Base-by-base conservation (phyloP, 2,329 filamentous ascomycete species). In the Scedosporium minutisporum region DNA sequence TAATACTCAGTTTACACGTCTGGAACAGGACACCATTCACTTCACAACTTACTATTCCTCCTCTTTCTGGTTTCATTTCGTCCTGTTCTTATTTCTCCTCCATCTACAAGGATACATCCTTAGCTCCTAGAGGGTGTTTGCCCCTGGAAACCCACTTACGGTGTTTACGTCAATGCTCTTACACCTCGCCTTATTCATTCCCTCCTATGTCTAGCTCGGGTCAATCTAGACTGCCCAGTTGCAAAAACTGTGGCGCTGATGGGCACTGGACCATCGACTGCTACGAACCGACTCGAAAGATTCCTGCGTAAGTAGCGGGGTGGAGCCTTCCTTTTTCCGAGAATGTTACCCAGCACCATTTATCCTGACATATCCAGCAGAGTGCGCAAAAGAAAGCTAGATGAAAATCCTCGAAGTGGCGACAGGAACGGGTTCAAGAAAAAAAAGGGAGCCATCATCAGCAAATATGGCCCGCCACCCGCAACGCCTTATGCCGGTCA, bases 181-280 rank as follows among this genome's bases (percentile, higher is more conserved):
- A n/a, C 44, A 18, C 21, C 44, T 59, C 23, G 27, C 21, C 12
- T 23, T 25, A 57, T 57, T 51, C 44, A 38, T 59, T 29, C 27
- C 2, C 51, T 29, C 33, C 33, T 18, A 58, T 62, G 53, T 57
- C 60, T 10, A 44, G 14, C 44, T 21, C 33, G 46, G 44, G 9
- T 44, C 46, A 25, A 12, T 62, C 44, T 27, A 58, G 75, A 57
- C 73, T 76, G 63, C 68, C 74, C 59, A 70, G 76, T 65, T 85
- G 82, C 70, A 83, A 82, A 69, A 84, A 83, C 67, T 85, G 82
- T 66, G 80, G 80, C 61, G 69, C 71, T 58, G 70, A 72, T 33
- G 78, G 79, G 3, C 82, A 85, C 68, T 83, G 80, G 74, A 73
- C 79, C 12, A 72, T 82, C 61, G 80, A 79, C 59, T 85, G 82